Base-by-base conservation (phyloP, 2,329 filamentous ascomycete species). In the Alternaria gansuensis region DNA sequence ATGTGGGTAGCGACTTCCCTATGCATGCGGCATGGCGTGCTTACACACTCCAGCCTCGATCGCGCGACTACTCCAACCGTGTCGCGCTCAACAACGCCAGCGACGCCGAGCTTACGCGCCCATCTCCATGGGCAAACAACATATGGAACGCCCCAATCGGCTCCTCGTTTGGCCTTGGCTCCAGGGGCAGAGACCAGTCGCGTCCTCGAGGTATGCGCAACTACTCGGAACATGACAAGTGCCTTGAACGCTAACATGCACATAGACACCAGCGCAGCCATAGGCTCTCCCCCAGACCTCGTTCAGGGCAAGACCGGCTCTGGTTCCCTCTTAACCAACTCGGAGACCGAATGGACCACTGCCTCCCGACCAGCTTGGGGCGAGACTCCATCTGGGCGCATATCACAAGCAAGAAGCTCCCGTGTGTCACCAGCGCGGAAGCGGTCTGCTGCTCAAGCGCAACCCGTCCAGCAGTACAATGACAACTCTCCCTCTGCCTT, bases 311-410 rank as follows among this genome's bases (percentile, higher is more conserved):
- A 88, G 70, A 88, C 87, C 3, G 90, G 90, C 48, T 91, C 90
- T 5, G 84, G 87, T 60, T 90, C 89, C 58, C 81, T 93, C 37
- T 83, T 90, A 59, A 83, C 86, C 43, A 86, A 87, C 40, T 90
- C 90, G 9, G 88, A 92, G 70, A 85, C 86, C 17, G 88, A 91
- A 45, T 91, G 88, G 87, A 78, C 77, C 51, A 80, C 81, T 44
- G 78, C 39, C 23, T 51, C 81, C 51, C 82, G 79, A 63, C 79
- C 82, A 36, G 83, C 85, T 14, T 92, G 90, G 90, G 84, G 83
- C 63, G 84, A 87, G 44, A 65, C 57, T 11, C 57, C 62, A 14
- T 46, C 70, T 13, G 61, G 74, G 14, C 68, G 65, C 46, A 60
- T 75, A 13, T 67, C 75, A n/a, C 73, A 77, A 44, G 69, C 63